phyloP scores from a whole-genome alignment of 495 filamentous ascomycete genomes.

The Achaetomiella virescens region DNA sequence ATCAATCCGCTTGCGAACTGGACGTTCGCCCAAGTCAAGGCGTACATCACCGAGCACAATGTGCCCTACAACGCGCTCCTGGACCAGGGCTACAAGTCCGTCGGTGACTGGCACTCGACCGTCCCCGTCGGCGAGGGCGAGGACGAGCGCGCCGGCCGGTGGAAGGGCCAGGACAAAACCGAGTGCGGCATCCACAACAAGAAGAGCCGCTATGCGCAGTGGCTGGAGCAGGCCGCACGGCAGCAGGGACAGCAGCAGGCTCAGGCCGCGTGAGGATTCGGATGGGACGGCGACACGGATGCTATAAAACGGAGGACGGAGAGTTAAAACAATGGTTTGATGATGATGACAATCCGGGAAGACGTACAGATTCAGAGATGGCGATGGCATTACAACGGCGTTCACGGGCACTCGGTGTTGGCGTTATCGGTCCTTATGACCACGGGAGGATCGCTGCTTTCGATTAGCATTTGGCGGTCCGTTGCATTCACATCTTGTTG shows the following conservation, averaged over 20 bases:
- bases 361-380: neutral
- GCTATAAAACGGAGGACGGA: neutral
- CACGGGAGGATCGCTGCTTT: neutral
- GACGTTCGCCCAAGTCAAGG: slow-evolving; percentile 82
- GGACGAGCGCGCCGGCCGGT: slow-evolving; percentile 93
- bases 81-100: slow-evolving; percentile 88
- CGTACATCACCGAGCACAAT: slow-evolving; percentile 75
- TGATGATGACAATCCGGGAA: neutral
- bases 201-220: slow-evolving; percentile 83
- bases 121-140: slow-evolving; percentile 83
- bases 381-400: slow-evolving; percentile 12
- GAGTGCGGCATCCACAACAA: slow-evolving; percentile 99
- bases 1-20: slow-evolving; percentile 98
- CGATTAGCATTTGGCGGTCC: neutral
- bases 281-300: neutral
- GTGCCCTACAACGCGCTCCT: slow-evolving; percentile 92
- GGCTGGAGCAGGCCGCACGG: slow-evolving; percentile 69
- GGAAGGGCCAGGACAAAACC: slow-evolving; percentile 91
- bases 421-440: neutral
- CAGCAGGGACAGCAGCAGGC: slow-evolving; percentile 28
- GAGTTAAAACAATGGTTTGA: slow-evolving; percentile 5
- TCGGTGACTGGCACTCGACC: slow-evolving; percentile 97
- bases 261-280: neutral
- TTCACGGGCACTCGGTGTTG: slow-evolving; percentile 3
- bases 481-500: neutral